Evolutionary conservation across 208 protist species (phyloP), one percentile per base, ranked within the genome.

Genomic region (Leishmania lainsoni): DNA sequence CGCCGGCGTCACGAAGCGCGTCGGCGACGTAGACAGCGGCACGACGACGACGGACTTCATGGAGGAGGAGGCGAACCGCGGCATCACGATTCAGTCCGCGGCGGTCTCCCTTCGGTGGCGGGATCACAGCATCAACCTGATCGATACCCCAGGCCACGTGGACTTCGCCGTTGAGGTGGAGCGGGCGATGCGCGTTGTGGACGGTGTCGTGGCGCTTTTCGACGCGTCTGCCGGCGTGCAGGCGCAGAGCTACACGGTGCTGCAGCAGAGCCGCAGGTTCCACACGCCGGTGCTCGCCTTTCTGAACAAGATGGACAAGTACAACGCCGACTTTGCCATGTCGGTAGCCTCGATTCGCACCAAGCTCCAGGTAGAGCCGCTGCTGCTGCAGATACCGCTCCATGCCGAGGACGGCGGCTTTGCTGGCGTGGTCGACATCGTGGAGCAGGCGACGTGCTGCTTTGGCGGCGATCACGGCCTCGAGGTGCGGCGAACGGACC

Each of bases 81-180:
- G 98, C 29, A 99, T 99, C 80, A 99, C 98, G 0, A 99, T 99
- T 75, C 93, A 96, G 79, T 96, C 98, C 48, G 98, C 98, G 8
- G 96, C 97, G 1, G 97, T 98, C 29, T 95, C 96, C 22, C 92
- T 99, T 22, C 72, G 71, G 48, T 99, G 98, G 98, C 81, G 74
- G 26, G 84, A 88, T 9, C 83, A 97, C 78, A 49, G 76, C 76
- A 94, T 99, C 63, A 98, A 99, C 83, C 84, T 99, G 1, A 99
- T 99, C 74, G 98, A 99, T 91, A 99, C 98, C 0, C 98, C n/a
- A n/a, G 98, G 98, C 3, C 98, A 99, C 86, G 97, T 99, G 17
- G 98, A 99, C 87, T 99, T 99, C 76, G 99, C 97, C 26, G 92
- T 99, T 52, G 98, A 99, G 84, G 98, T 99, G 68, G 98, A 99